These are phyloP conservation scores for Phytopythium aichiense DNA, from an alignment of 352 stramenopile genomes.

Conservation along the genomic window DNA sequence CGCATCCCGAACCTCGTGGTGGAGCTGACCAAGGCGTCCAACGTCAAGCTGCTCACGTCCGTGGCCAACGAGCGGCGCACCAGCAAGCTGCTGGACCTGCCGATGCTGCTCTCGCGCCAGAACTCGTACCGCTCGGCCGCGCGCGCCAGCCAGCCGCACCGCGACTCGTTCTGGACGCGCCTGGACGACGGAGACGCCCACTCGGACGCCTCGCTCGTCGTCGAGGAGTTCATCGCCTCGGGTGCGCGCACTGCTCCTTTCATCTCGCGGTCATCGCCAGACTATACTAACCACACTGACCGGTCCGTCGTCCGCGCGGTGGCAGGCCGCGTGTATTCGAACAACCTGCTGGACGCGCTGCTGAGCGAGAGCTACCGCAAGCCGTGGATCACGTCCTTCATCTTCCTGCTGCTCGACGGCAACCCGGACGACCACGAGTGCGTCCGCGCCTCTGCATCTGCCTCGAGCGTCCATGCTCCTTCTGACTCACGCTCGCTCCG, in stretches of 20 bases:
- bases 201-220: constrained; percentile 35
- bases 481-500: neutral
- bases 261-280: neutral
- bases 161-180: constrained; percentile 36
- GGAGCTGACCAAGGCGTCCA: constrained; percentile 66
- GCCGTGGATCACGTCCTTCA: constrained; percentile 64
- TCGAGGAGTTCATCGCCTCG: constrained; percentile 72
- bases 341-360: constrained; percentile 64
- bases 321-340: constrained; percentile 65
- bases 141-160: constrained; percentile 25
- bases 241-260: constrained; percentile 14
- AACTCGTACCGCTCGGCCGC: constrained; percentile 40
- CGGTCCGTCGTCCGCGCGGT: neutral
- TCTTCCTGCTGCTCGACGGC: constrained; percentile 63
- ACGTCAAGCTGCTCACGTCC: constrained; percentile 77
- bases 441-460: constrained; percentile 2
- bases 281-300: neutral
- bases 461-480: no score
- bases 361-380: constrained; percentile 81
- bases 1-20: constrained; percentile 70
- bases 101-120: constrained; percentile 30
- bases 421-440: constrained; percentile 54
- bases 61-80: constrained; percentile 48
- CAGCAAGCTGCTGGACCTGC: constrained; percentile 33
- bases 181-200: constrained; percentile 33